Base-by-base conservation (phyloP, 192 early-diverging fungal genomes). In the Rhizophlyctis rosea region DNA sequence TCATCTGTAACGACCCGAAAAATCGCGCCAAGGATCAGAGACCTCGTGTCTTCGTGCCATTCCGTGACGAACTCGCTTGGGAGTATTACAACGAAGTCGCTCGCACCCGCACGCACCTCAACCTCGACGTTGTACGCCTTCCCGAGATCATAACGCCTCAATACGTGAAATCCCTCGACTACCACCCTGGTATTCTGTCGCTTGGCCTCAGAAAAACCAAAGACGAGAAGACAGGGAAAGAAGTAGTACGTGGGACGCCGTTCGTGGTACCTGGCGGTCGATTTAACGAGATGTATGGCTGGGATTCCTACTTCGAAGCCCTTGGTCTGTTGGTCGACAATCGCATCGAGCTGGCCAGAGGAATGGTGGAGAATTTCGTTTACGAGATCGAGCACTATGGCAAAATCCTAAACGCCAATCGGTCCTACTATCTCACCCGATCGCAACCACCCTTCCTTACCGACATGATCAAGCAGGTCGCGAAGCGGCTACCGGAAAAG, bases 251-350 rank as follows among this genome's bases (percentile, higher is more conserved):
- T 24, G 77, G 80, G 1, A 86, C 94, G 23, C 92, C 93, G 0
- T 99, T 99, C 69, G 91, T 96, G 16, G 96, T 99, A 0, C 97
- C 95, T 0, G 97, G 97, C 14, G 97, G 97, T 18, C 85, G 97
- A 9, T 99, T 98, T 79, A 99, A 98, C 71, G 97, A 99, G 75
- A 96, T 95, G 88, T 99, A 99, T 72, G 95, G 94, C 0, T 99
- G 97, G 97, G 97, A 99, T 72, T 65, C 59, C 23, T 96, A 96
- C 72, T 97, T 97, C 79, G 93, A 95, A 68, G 80, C 90, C 0
- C 74, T 98, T 2, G 97, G 94, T 4, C 71, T 99, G 34, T 65
- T 95, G 32, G 79, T 87, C 11, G 95, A 99, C 75, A 90, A 87
- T 13, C 88, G 92, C 24, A 58, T 88, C 13, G 89, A 92, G 60